These are phyloP conservation scores for Orbilia blumenaviensis DNA, from an alignment of 2,329 filamentous ascomycete species.

Conservation along the genomic window DNA sequence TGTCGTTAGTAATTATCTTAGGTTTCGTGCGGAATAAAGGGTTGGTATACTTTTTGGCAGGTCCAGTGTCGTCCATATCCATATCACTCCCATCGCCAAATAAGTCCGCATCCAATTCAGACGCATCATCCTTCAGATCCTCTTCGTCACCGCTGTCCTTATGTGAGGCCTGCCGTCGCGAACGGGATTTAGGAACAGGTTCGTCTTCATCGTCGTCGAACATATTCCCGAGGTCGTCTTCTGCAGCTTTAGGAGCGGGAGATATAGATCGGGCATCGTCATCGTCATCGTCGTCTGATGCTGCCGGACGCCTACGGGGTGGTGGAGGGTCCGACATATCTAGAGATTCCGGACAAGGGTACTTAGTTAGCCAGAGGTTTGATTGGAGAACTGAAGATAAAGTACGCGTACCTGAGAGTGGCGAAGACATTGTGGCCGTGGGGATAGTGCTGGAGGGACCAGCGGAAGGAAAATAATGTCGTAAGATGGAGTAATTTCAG, in stretches of 20 bases:
- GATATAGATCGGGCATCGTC: slow-evolving; percentile 47
- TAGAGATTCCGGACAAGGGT: neutral
- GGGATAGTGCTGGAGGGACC: slow-evolving; percentile 4
- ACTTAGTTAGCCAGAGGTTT: neutral
- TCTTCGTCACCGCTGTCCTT: slow-evolving; percentile 38
- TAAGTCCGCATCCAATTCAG: slow-evolving; percentile 27
- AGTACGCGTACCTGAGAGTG: slow-evolving; percentile 47
- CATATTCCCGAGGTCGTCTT: slow-evolving; percentile 49
- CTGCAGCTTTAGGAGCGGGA: slow-evolving; percentile 54
- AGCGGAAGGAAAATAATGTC: neutral
- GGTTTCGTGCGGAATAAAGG: neutral
- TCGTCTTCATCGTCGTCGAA: slow-evolving; percentile 41
- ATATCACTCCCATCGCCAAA: slow-evolving; percentile 39
- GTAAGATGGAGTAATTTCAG: neutral
- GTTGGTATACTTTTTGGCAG: slow-evolving; percentile 30
- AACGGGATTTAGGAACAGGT: slow-evolving; percentile 29
- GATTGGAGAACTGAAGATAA: neutral
- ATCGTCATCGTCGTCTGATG: slow-evolving; percentile 46
- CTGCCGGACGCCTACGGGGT: slow-evolving; percentile 21
- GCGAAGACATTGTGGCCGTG: slow-evolving; percentile 25
- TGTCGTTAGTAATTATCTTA: slow-evolving; percentile 8
- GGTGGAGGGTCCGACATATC: slow-evolving; percentile 32
- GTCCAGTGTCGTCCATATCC: slow-evolving; percentile 25
- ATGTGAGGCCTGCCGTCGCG: slow-evolving; percentile 32
- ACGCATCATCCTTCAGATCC: slow-evolving; percentile 22